Conservation (phyloP, 371 early-diverging fungal genomes). For the Mucor racemosus region DNA sequence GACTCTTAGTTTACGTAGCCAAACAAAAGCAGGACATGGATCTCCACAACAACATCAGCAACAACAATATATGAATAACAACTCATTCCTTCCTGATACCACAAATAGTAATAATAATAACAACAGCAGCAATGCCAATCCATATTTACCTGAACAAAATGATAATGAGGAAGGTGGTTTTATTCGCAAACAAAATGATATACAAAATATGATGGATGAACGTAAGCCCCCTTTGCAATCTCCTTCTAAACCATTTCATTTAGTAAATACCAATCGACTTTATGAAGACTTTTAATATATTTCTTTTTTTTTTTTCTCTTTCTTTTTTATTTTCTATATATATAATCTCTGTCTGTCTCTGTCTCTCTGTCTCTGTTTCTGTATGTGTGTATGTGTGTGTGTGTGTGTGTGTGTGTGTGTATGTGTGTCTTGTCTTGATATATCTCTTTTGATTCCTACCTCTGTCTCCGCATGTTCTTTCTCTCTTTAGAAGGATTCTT, state of each 20-base stretch:
- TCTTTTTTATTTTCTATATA: neutral
- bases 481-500: neutral
- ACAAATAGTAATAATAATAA: slow-evolving; percentile 9
- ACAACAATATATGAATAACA: slow-evolving; percentile 14
- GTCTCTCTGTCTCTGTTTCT: neutral
- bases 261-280: slow-evolving; percentile 38
- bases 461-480: neutral
- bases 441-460: neutral
- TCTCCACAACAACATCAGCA: slow-evolving; percentile 21
- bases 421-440: neutral
- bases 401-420: neutral
- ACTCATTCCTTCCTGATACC: slow-evolving; percentile 22
- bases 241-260: slow-evolving; percentile 42
- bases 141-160: slow-evolving; percentile 9
- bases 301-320: neutral
- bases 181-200: slow-evolving; percentile 16
- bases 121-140: slow-evolving; percentile 1
- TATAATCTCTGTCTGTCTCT: neutral
- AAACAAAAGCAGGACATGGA: slow-evolving; percentile 32
- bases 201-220: slow-evolving; percentile 25
- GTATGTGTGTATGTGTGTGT: neutral
- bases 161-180: slow-evolving; percentile 7
- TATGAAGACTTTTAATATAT: slow-evolving; percentile 40
- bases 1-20: slow-evolving; percentile 41
- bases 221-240: slow-evolving; percentile 18